phyloP scores from a whole-genome alignment of 306 rosid species.

The Rubus parviflorus region DNA sequence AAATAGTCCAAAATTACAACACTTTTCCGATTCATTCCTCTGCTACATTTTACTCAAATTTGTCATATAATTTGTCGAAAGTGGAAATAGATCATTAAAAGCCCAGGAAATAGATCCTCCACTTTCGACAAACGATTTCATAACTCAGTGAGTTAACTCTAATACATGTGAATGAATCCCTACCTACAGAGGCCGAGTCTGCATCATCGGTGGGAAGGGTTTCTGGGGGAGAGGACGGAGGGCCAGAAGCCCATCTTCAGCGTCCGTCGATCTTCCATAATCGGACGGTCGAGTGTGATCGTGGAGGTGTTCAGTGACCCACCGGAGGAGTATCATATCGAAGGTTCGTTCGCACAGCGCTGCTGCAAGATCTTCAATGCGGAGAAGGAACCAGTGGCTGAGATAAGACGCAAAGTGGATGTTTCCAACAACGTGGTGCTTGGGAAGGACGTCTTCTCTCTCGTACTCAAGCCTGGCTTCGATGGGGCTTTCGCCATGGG shows the following conservation, averaged over 20 bases:
- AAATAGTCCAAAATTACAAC: no score
- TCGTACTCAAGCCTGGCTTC: conserved; percentile 69
- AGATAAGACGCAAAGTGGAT: conserved; percentile 90
- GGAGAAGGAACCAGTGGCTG: conserved; percentile 55
- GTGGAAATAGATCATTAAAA: no score
- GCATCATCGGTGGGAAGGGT: conserved; percentile 97
- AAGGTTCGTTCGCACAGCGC: conserved; percentile 67
- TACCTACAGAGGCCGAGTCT: conserved; percentile 74
- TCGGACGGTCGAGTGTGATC: conserved; percentile 67
- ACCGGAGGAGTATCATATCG: conserved; percentile 67
- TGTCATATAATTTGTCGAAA: no score
- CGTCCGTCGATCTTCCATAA: conserved; percentile 76
- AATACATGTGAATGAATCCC: background rate
- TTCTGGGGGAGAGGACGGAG: conserved; percentile 67
- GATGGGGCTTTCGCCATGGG: conserved; percentile 93
- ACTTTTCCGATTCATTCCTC: no score
- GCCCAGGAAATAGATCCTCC: no score
- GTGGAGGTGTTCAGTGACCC: conserved; percentile 60
- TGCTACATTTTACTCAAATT: no score
- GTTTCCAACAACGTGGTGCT: conserved; percentile 74
- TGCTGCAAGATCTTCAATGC: conserved; percentile 57
- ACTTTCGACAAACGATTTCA: background rate
- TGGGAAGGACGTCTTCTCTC: conserved; percentile 85
- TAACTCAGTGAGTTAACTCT: conserved; percentile 11
- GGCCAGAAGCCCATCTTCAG: conserved; percentile 80